Conservation (phyloP, 768 basidiomycete genomes). For the Amanita thiersii region DNA sequence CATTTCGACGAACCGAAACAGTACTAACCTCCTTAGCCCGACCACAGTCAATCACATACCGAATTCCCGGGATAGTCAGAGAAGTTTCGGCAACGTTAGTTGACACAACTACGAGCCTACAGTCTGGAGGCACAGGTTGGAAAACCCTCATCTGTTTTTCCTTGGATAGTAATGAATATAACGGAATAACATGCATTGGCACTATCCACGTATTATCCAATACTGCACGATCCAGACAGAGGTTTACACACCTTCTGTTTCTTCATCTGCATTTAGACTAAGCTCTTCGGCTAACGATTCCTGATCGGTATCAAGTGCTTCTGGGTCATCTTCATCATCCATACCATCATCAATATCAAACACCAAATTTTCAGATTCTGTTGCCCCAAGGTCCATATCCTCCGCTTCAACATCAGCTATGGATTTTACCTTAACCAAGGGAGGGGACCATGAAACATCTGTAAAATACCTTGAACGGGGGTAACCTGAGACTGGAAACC, state of each 20-base stretch:
- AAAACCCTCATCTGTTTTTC: constrained; percentile 97
- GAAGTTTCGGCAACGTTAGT: constrained; percentile 98
- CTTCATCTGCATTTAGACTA: constrained; percentile 48
- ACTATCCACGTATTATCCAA: constrained; percentile 31
- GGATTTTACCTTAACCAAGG: constrained; percentile 5
- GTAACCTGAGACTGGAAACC: constrained; percentile 18
- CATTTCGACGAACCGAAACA: background rate
- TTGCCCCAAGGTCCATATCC: constrained; percentile 63
- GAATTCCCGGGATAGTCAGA: constrained; percentile 92
- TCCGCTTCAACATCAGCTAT: constrained; percentile 74
- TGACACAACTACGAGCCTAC: constrained; percentile 86
- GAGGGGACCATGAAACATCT: background rate
- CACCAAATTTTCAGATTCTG: constrained; percentile 41
- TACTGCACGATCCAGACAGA: constrained; percentile 1
- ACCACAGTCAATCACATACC: constrained; percentile 96
- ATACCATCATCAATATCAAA: constrained; percentile 60
- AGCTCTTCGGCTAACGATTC: constrained; percentile 51
- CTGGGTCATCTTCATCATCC: constrained; percentile 64
- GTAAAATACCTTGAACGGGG: constrained; percentile 38
- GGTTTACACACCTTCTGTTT: constrained; percentile 49
- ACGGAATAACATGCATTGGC: constrained; percentile 90
- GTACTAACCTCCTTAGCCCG: constrained; percentile 79
- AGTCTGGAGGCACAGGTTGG: constrained; percentile 67
- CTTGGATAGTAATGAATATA: constrained; percentile 88
- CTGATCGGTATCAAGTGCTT: constrained; percentile 69